Conservation (phyloP, 2,329 filamentous ascomycete species). For the Fusarium sp. region DNA sequence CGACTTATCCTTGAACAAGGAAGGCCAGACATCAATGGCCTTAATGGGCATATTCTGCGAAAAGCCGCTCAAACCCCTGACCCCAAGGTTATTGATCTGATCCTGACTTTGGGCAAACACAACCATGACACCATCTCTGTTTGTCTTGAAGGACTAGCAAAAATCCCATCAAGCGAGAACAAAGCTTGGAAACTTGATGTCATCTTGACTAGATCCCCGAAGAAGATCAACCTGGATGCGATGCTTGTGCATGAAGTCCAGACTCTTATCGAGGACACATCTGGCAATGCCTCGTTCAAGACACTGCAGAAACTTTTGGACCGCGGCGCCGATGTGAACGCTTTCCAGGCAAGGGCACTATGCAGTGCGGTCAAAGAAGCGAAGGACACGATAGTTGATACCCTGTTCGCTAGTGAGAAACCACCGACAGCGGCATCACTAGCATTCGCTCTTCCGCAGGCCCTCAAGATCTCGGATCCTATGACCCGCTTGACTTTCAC, state of each 20-base stretch:
- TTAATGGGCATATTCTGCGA: slow-evolving; percentile 54
- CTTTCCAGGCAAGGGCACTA: slow-evolving; percentile 59
- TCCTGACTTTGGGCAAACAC: slow-evolving; percentile 57
- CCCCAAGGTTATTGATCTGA: slow-evolving; percentile 56
- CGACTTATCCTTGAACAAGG: slow-evolving; percentile 59
- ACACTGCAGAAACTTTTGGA: slow-evolving; percentile 58
- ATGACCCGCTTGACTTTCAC: slow-evolving; percentile 61
- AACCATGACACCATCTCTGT: slow-evolving; percentile 52
- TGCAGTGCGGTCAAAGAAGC: slow-evolving; percentile 59
- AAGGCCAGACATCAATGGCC: slow-evolving; percentile 60
- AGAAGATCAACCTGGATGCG: slow-evolving; percentile 54
- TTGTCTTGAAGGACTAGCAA: slow-evolving; percentile 54
- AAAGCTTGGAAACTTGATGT: slow-evolving; percentile 60
- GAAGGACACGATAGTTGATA: slow-evolving; percentile 55
- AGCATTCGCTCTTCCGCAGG: slow-evolving; percentile 59
- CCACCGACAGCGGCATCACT: slow-evolving; percentile 54
- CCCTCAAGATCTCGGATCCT: slow-evolving; percentile 58
- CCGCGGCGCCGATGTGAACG: slow-evolving; percentile 63
- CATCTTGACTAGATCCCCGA: slow-evolving; percentile 54
- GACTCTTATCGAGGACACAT: slow-evolving; percentile 50
- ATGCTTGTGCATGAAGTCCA: slow-evolving; percentile 62
- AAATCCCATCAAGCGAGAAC: slow-evolving; percentile 52
- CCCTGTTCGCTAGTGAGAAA: slow-evolving; percentile 53
- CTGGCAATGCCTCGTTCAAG: slow-evolving; percentile 51
- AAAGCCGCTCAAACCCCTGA: slow-evolving; percentile 55